Base-by-base conservation (phyloP, 139 green algal genomes). In the Pseudopediastrum boryanum region DNA sequence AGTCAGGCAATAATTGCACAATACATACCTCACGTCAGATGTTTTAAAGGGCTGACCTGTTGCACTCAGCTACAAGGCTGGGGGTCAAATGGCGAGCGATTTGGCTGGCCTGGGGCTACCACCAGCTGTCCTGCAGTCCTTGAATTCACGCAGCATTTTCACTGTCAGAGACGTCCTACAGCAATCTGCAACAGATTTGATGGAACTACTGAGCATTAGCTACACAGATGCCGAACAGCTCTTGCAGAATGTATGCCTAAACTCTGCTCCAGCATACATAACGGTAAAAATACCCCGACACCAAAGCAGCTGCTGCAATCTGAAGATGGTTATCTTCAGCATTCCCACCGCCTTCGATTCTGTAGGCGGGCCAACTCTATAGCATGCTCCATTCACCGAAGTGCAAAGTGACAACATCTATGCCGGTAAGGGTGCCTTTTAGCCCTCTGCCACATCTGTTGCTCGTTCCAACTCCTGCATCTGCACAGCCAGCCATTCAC, bases 181-280 rank as follows among this genome's bases (percentile, higher is more conserved):
- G 21, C 72, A 63, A 31, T 85, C 79, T 12, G 44, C 58, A 0
- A 43, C 84, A 0, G 87, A 92, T 50, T 65, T 92, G 21, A 67
- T 85, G 0, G 87, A 92, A 61, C 50, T 81, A 23, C 74, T 91
- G 4, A 51, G 73, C 58, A 41, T 81, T 7, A 38, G 46, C 1
- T 41, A 66, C 46, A 42, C 25, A 8, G 42, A 43, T 0, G 74
- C 74, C 4, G 25, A 65, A 36, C 19, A 9, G 33, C 62, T 81
- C 46, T 48, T 81, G 61, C 25, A 36, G 10, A n/a, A 74, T 16
- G 74, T 62, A 27, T 44, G 44, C 5, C 29, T 52, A 48, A 62
- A 67, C 35, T 23, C 46, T 36, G 74, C 74, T 3, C 74, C 74
- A n/a, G 31, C 59, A 7, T 81, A 67, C 48, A 43, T 42, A 25